Evolutionary conservation across 352 stramenopile genomes (phyloP), one percentile per base, ranked within the genome.

Genomic region (Pythium aquatile): DNA sequence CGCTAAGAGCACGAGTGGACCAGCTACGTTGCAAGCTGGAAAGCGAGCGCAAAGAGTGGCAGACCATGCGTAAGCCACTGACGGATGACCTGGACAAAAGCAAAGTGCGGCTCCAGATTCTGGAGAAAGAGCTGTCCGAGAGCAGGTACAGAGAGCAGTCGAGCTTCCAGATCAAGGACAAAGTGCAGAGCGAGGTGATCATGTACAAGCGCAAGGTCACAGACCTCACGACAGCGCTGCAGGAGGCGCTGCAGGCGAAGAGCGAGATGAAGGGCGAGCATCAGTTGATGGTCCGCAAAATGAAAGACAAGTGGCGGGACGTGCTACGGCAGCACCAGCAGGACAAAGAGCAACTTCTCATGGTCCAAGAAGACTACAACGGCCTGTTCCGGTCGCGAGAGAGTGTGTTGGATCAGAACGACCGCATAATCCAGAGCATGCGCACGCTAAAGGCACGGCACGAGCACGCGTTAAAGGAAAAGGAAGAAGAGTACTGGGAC

Each of bases 361-460:
- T 89, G 82, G 58, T 91, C 1, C 78, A 89, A 51, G 82, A 91
- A 60, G 83, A 90, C 58, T 92, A 89, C 63, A 73, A 76, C n/a
- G 81, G 76, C 1, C 69, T 90, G 14, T 92, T 78, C 26, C 79
- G 72, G 5, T 79, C 74, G 32, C 75, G 81, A 16, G 46, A 63
- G 2, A 61, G 60, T 28, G 58, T 85, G 4, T 55, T 76, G 16
- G 71, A 80, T 53, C 76, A 88, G 60, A 85, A 83, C 55, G 68
- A 85, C 10, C 72, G 72, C 26, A 61, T 89, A 33, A 70, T 73
- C 53, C 65, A 85, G 65, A 68, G 63, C 17, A 70, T 88, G 62
- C 68, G 72, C 24, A 61, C 79, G 48, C 70, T 86, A 61, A 88
- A 83, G 62, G 17, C 48, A 20, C 68, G 70, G 3, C 72, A 88